Evolutionary conservation across 257 asterid genomes (phyloP), one percentile per base, ranked within the genome.

Genomic region (Phtheirospermum japonicum): DNA sequence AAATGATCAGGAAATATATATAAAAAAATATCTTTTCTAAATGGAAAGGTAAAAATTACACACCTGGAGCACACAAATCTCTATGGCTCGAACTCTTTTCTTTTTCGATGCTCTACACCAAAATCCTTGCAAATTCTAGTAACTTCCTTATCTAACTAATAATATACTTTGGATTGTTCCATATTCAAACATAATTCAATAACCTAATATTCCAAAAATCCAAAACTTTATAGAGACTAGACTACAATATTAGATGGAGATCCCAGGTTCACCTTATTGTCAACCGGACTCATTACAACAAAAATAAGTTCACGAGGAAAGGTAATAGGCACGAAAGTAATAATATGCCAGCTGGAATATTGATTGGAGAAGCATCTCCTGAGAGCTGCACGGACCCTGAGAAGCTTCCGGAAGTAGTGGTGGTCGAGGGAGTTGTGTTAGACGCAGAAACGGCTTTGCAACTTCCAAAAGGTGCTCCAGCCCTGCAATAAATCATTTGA

Each of bases 361-460:
- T 54, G 69, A 65, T 59, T 11, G 66, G 37, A 42, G 93, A 68
- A 67, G 87, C 87, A 58, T 76, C 82, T 68, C 93, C 92, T 0
- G 86, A 74, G 65, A 92, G 66, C 74, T 92, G 95, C 72, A 89
- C 95, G 13, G 95, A 83, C 30, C 98, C 97, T 8, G 98, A 78
- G 83, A 92, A 86, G 81, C 89, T 92, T 63, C 98, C 98, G 28
- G 83, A 64, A 50, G 76, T 42, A 33, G 57, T 72, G 16, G 82
- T 36, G 66, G 73, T 28, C 5, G 83, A 56, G 43, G 89, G 77
- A 64, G 84, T 75, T 46, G 77, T 63, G 77, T 72, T 92, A 6
- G 82, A 62, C 7, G 75, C 62, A n/a, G 83, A 57, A 69, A 73
- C 45, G 26, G 83, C 42, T 79, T 79, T 89, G 88, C 97, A 92